Evolutionary conservation across 495 filamentous ascomycete genomes (phyloP).

Genomic region (Venustampulla echinocandica): DNA sequence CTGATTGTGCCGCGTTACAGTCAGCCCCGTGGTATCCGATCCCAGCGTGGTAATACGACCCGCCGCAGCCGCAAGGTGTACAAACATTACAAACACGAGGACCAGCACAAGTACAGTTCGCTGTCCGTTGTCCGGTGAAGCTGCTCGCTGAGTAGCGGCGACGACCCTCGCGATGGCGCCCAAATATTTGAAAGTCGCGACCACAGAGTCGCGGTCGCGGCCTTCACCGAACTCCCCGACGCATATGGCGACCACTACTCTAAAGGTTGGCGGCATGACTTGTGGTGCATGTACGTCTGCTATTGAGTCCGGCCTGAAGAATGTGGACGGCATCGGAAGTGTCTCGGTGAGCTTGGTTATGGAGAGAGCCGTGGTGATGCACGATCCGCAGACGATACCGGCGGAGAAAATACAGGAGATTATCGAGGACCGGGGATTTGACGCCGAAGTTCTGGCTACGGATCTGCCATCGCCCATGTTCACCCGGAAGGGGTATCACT

Average conservation of each 20-base stretch:
- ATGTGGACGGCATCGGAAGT: constrained; percentile 65
- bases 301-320: constrained; percentile 75
- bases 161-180: constrained; percentile 37
- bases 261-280: constrained; percentile 89
- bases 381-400: constrained; percentile 68
- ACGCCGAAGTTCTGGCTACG: constrained; percentile 80
- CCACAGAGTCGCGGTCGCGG: constrained; percentile 23
- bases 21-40: too few species aligned
- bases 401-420: constrained; percentile 69
- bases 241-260: constrained; percentile 68
- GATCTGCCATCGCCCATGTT: constrained; percentile 47
- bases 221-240: constrained; percentile 28
- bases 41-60: too few species aligned
- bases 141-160: constrained; percentile 6
- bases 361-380: constrained; percentile 82
- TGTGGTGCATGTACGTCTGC: constrained; percentile 87
- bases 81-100: too few species aligned
- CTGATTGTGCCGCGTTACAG: too few species aligned
- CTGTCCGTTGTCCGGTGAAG: too few species aligned
- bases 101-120: too few species aligned
- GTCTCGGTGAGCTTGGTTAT: constrained; percentile 90
- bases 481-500: constrained; percentile 23
- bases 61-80: too few species aligned
- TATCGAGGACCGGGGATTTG: constrained; percentile 92
- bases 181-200: constrained; percentile 34